phyloP scores from a whole-genome alignment of 2,329 filamentous ascomycete genomes.

The Colletotrichum zoysiae region DNA sequence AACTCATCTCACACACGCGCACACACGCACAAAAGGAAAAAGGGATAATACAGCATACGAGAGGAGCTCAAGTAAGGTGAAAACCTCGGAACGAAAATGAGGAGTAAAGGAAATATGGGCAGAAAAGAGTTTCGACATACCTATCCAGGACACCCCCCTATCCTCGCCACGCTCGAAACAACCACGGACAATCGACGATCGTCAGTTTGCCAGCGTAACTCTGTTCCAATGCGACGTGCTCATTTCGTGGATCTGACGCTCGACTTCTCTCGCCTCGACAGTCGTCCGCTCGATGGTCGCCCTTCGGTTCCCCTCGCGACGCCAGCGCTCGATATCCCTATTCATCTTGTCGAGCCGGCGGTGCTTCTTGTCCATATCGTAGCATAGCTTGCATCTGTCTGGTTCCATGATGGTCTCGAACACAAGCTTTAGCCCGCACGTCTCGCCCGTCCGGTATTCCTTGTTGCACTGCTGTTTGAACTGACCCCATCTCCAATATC shows the following conservation, averaged over 20 bases:
- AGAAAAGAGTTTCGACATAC: slow-evolving; percentile 25
- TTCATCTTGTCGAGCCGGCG: slow-evolving; percentile 80
- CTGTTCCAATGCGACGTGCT: slow-evolving; percentile 53
- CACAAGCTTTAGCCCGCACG: slow-evolving; percentile 92
- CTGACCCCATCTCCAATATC: slow-evolving; percentile 94
- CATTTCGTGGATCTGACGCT: slow-evolving; percentile 68
- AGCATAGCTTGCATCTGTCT: slow-evolving; percentile 85
- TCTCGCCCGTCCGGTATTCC: slow-evolving; percentile 96
- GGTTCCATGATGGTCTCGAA: slow-evolving; percentile 75
- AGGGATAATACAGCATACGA: background rate
- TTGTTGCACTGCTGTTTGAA: slow-evolving; percentile 94
- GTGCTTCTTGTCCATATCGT: slow-evolving; percentile 88
- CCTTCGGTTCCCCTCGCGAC: slow-evolving; percentile 77
- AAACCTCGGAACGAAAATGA: slow-evolving; percentile 4
- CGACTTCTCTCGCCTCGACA: slow-evolving; percentile 75
- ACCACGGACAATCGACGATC: slow-evolving; percentile 25
- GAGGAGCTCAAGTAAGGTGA: background rate
- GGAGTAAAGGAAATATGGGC: slow-evolving; percentile 5
- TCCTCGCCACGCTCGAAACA: slow-evolving; percentile 10
- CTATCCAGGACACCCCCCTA: slow-evolving; percentile 16
- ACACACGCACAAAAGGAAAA: background rate
- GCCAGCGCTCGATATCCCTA: slow-evolving; percentile 82
- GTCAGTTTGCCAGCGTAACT: slow-evolving; percentile 52
- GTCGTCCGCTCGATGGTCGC: slow-evolving; percentile 80
- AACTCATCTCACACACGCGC: background rate